Evolutionary conservation across 352 stramenopile genomes (phyloP), one percentile per base, ranked within the genome.

Genomic region (Pythium aristosporum): DNA sequence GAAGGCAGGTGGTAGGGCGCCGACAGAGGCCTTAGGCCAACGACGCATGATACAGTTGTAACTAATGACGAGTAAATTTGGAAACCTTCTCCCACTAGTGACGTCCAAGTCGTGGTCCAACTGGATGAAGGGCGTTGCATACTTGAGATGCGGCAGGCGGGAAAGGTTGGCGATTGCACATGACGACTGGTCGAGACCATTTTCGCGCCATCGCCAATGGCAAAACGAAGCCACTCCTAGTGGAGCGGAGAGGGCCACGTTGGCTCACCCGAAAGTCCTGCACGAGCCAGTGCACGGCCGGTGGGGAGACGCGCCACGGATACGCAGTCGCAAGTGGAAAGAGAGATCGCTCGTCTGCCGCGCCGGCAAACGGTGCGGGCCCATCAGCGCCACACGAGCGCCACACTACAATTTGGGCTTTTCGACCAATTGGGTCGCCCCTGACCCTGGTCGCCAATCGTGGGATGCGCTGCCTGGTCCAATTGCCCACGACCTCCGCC

Each of bases 41-140:
- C 54, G 53, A 23, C 62, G 46, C 57, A 59, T 54, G 28, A 69
- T 69, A 69, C 55, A 63, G 53, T 63, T 63, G 62, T 63, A 63
- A 64, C 20, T 62, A 63, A 57, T 67, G 54, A 69, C 60, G 49
- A 60, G 34, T 23, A 69, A 69, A 34, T 46, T 60, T 53, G 20
- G 44, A 34, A 62, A n/a, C 55, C 55, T 47, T 30, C 30, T 23
- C 41, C 4, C 13, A 16, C 11, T 37, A 12, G 39, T 46, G 39
- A n/a, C 39, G 39, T 46, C 39, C 2, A 46, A 42, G 15, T 46
- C 1, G 39, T 46, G 21, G 37, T 42, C 13, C 39, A 5, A 46
- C 15, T 20, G 39, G 18, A 46, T 46, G 39, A 15, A 46, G 39
- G 39, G 16, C 39, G 39, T n/a, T 46, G 39, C 39, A 18, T 46